Evolutionary conservation across 192 early-diverging fungal species (phyloP), one percentile per base, ranked within the genome.

Genomic region (Jimgerdemannia flammicorona): DNA sequence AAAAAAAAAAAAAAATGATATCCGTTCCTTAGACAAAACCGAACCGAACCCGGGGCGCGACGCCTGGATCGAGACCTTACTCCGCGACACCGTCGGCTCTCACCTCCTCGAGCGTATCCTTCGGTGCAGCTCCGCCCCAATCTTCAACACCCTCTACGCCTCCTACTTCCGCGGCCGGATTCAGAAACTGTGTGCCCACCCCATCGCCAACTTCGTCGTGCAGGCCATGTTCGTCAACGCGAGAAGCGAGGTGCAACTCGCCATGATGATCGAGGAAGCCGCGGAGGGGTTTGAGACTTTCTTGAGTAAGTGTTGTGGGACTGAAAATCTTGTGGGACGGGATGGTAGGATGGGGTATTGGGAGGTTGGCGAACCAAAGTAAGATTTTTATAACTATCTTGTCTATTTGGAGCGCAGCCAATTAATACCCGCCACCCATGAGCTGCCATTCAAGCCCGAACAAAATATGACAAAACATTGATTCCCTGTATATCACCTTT

Each of bases 191-290:
- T 90, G 89, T 64, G 73, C 80, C 49, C 88, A 95, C 77, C 91
- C 89, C 41, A 84, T 90, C 19, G 86, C 92, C 76, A 96, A 96
- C 78, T 95, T 95, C 84, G 94, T 96, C 2, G 91, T 96, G 14
- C 95, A 96, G 80, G 84, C 88, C 43, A 79, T 95, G 75, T 86
- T 95, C 59, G 81, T 81, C 44, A 80, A 91, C 70, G 90, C 84
- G 49, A 84, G 88, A 71, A 91, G 83, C 42, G 79, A 78, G 14
- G 76, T 81, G 1, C 91, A 93, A 78, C 80, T 93, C 4, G 84
- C 86, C 59, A 78, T 88, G 65, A 87, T 96, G 77, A 78, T 96
- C 19, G 83, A 88, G 4, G 90, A 93, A 66, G 76, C 91, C 3
- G 74, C 76, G 49, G 84, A 84, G 4, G 79, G 85, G 18, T 85